Percentiles rank a stretch among this genome's conserved stretches.
These are phyloP conservation scores for Ophiosphaerella herpotricha DNA, from an alignment of 2,329 filamentous ascomycete genomes.

Conservation along the genomic window DNA sequence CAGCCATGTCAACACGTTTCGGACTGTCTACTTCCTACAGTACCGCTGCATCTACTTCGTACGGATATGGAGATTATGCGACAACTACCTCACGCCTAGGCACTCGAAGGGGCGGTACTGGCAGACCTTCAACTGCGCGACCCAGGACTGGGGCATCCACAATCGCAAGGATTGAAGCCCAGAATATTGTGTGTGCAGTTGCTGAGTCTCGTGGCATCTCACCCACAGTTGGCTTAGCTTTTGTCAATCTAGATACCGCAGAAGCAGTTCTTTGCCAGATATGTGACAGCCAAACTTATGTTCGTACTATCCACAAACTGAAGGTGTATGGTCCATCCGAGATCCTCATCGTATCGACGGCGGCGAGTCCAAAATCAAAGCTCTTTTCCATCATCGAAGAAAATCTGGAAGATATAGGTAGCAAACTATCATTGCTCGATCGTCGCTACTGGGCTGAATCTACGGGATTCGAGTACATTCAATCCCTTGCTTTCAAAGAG, in stretches of 20 bases:
- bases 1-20: slow-evolving; percentile 30
- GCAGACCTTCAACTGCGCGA: slow-evolving; percentile 51
- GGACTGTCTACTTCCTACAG: slow-evolving; percentile 37
- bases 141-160: slow-evolving; percentile 63
- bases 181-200: slow-evolving; percentile 85
- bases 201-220: slow-evolving; percentile 86
- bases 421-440: slow-evolving; percentile 66
- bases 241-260: slow-evolving; percentile 83
- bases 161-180: slow-evolving; percentile 60
- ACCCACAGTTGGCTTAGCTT: slow-evolving; percentile 81
- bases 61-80: slow-evolving; percentile 43
- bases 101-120: slow-evolving; percentile 35
- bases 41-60: slow-evolving; percentile 38
- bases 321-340: slow-evolving; percentile 77
- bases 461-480: slow-evolving; percentile 75
- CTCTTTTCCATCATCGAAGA: slow-evolving; percentile 75
- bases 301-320: slow-evolving; percentile 85
- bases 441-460: slow-evolving; percentile 84
- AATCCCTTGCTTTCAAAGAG: slow-evolving; percentile 76
- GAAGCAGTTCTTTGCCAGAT: slow-evolving; percentile 89
- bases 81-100: slow-evolving; percentile 44
- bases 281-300: slow-evolving; percentile 89
- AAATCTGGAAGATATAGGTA: slow-evolving; percentile 65
- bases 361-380: slow-evolving; percentile 72
- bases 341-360: slow-evolving; percentile 76